These are phyloP conservation scores for Sugiyamaella marilandica DNA, from an alignment of 805 yeast species.

Conservation along the genomic window DNA sequence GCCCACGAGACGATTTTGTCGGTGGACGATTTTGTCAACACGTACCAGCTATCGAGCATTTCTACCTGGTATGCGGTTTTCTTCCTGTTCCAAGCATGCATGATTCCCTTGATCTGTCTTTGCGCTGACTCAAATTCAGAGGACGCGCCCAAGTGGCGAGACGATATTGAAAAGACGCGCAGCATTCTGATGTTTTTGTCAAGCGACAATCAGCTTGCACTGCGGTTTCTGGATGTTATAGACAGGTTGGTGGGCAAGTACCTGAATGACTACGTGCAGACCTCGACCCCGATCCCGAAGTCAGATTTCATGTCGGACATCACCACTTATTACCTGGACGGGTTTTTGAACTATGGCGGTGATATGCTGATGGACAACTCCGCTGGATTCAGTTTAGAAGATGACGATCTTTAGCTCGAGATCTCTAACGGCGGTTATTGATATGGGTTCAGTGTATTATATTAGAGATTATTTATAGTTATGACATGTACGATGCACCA, in stretches of 20 bases:
- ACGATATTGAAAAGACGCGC: slow-evolving; percentile 42
- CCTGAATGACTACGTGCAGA: slow-evolving; percentile 9
- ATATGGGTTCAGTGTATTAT: too few relatives aligned
- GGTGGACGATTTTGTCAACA: slow-evolving; percentile 32
- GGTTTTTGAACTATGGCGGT: slow-evolving; percentile 19
- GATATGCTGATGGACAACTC: not conserved
- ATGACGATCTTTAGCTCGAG: not conserved
- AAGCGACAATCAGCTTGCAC: slow-evolving; percentile 43
- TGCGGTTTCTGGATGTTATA: slow-evolving; percentile 42
- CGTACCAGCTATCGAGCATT: slow-evolving; percentile 39
- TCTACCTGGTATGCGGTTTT: slow-evolving; percentile 62
- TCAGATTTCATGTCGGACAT: slow-evolving; percentile 37
- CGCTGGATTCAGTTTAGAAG: not conserved
- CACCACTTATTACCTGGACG: slow-evolving; percentile 44
- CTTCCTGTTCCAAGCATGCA: slow-evolving; percentile 57
- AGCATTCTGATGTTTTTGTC: slow-evolving; percentile 36
- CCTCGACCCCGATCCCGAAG: slow-evolving; percentile 23
- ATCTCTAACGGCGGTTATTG: not conserved
- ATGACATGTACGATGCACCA: too few relatives aligned
- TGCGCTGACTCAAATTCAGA: slow-evolving; percentile 48
- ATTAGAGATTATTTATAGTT: not conserved
- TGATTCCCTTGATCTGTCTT: slow-evolving; percentile 52
- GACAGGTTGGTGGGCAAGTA: slow-evolving; percentile 35
- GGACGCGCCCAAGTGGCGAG: slow-evolving; percentile 42
- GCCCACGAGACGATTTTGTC: slow-evolving; percentile 51